Conservation (phyloP, 2,329 filamentous ascomycete genomes). For the Pseudogymnoascus sp. region DNA sequence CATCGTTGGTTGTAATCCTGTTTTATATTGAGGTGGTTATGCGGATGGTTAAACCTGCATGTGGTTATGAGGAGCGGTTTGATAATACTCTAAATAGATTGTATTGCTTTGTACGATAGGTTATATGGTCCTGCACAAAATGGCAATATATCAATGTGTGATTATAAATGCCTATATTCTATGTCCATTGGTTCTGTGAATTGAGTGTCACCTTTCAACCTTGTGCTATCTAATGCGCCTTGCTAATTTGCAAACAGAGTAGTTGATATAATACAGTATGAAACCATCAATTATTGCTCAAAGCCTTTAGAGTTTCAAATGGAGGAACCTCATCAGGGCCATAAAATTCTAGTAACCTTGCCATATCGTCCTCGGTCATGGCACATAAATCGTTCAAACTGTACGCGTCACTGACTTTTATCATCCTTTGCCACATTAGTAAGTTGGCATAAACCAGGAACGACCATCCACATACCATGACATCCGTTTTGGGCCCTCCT, state of each 20-base stretch:
- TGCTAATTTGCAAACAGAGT: neutral
- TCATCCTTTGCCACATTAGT: conserved; percentile 61
- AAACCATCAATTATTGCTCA: conserved; percentile 31
- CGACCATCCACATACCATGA: conserved; percentile 54
- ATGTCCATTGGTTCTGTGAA: neutral
- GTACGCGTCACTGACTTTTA: conserved; percentile 80
- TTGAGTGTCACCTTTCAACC: conserved; percentile 19
- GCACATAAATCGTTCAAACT: conserved; percentile 75
- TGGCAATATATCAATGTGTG: conserved; percentile 8
- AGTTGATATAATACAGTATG: neutral
- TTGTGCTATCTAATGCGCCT: neutral
- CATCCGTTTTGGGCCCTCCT: conserved; percentile 83
- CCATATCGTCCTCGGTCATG: conserved; percentile 79
- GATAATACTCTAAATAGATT: conserved; percentile 6
- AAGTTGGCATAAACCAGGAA: conserved; percentile 12
- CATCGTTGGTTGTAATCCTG: neutral
- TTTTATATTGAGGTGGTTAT: conserved; percentile 5
- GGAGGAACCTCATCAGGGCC: conserved; percentile 46
- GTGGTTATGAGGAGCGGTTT: conserved; percentile 2
- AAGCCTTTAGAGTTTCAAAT: conserved; percentile 46
- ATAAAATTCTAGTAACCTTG: conserved; percentile 72
- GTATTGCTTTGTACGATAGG: conserved; percentile 5
- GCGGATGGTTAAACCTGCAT: conserved; percentile 2
- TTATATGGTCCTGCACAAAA: conserved; percentile 7
- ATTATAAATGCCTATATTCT: neutral